Evolutionary conservation across 2,329 filamentous ascomycete genomes (phyloP), one percentile per base, ranked within the genome.

Genomic region (Phialophora tarda): DNA sequence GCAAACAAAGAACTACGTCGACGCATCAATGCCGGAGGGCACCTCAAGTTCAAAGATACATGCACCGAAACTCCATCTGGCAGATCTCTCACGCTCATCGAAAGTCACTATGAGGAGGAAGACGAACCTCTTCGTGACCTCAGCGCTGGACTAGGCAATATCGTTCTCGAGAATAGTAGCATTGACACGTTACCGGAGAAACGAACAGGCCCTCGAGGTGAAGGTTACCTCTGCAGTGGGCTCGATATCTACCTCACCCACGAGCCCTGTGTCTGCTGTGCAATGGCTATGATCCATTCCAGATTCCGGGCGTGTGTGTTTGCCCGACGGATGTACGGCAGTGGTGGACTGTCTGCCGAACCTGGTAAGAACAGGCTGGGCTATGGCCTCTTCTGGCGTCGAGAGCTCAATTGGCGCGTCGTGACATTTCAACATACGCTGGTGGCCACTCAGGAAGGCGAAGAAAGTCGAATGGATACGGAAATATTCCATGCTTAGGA

Each of bases 261-360:
- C 75, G 95, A 99, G 79, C 95, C 95, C 4, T 99, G 95, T 76
- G 86, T 96, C 67, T 96, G 96, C 86, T 99, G 95, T 79, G 92
- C 91, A 41, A 98, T 98, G 95, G 95, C 92, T 1, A 90, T 98
- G 72, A 84, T 98, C 24, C 93, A 98, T 76, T 97, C 94, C 8
- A 88, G 95, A 59, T 97, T 99, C 84, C 89, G 91, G 53, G 89
- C 90, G 61, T 91, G 93, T 59, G 85, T 96, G 47, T 96, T 97
- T 78, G 88, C 87, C 69, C 84, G 88, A 69, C 86, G 91, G 63
- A 95, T 96, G 90, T 85, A 86, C 55, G 81, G 87, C 69, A 96
- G 91, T 12, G 94, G 94, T 58, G 93, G 92, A 51, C 83, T 97
- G 80, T 90, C 89, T 73, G 89, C 92, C 24, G 66, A 70, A 38